phyloP scores from a whole-genome alignment of 176 grass and related monocot genomes.

The Chloris gayana region DNA sequence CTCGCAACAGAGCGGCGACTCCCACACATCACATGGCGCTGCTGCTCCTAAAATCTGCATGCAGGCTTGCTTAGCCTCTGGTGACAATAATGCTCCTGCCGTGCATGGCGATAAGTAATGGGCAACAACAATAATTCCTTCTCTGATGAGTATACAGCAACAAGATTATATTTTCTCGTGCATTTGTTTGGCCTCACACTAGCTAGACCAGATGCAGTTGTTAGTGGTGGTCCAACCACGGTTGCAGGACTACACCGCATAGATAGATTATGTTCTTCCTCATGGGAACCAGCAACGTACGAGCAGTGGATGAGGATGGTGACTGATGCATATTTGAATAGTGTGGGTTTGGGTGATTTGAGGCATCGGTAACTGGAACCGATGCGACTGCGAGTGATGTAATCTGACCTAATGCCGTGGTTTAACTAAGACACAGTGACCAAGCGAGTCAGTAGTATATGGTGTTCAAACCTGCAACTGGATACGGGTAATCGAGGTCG shows the following conservation, averaged over 20 bases:
- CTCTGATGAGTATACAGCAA: conserved; percentile 16
- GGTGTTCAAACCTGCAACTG: conserved; percentile 27
- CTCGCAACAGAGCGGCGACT: conserved; percentile 4
- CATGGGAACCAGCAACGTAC: conserved; percentile 43
- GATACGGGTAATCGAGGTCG: conserved; percentile 23
- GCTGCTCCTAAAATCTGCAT: neutral
- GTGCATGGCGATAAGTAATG: conserved; percentile 26
- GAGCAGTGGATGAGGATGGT: neutral
- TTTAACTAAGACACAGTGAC: conserved; percentile 20
- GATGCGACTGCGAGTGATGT: conserved; percentile 41
- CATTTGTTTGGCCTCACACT: conserved; percentile 30
- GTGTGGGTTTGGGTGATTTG: conserved; percentile 26
- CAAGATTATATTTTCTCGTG: conserved; percentile 30
- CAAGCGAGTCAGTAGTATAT: conserved; percentile 24
- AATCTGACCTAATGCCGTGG: conserved; percentile 41
- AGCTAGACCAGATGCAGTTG: conserved; percentile 42
- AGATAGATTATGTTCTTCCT: conserved; percentile 31
- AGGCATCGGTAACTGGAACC: conserved; percentile 29
- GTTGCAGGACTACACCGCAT: neutral
- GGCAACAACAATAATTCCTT: conserved; percentile 41
- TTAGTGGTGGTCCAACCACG: conserved; percentile 36
- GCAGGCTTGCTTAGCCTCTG: conserved; percentile 27
- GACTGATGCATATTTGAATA: conserved; percentile 25
- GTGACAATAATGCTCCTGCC: conserved; percentile 41
- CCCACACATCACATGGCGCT: neutral